Evolutionary conservation across 2,329 filamentous ascomycete genomes (phyloP).

Genomic region (Trichoderma harzianum): DNA sequence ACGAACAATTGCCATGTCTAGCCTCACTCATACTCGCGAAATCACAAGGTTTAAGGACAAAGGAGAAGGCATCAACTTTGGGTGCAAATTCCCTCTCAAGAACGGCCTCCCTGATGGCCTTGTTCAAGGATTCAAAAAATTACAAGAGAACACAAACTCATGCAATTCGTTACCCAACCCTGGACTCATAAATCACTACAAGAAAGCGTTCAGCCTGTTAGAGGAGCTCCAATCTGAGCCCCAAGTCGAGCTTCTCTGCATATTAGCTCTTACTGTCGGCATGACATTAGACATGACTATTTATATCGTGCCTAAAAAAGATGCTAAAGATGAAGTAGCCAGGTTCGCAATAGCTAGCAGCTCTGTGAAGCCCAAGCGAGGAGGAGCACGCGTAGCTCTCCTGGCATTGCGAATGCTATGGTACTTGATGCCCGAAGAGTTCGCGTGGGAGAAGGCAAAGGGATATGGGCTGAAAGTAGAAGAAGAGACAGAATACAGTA

Average conservation of each 20-base stretch:
- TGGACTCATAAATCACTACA: neutral
- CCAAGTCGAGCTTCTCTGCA: neutral
- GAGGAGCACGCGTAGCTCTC: neutral
- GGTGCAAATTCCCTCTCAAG: neutral
- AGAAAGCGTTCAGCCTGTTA: neutral
- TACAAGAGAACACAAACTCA: neutral
- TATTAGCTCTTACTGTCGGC: neutral
- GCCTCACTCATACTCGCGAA: neutral
- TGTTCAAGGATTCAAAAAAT: neutral
- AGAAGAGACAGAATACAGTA: neutral
- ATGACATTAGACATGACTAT: neutral
- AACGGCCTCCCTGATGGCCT: neutral
- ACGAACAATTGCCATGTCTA: neutral
- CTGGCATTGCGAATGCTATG: neutral
- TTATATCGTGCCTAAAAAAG: neutral
- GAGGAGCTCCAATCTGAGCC: neutral
- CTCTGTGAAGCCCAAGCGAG: neutral
- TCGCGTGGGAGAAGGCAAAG: neutral
- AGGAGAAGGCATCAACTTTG: neutral
- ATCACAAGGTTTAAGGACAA: neutral
- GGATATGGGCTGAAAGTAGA: neutral
- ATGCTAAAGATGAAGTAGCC: neutral
- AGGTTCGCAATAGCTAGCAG: neutral
- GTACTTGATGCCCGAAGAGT: neutral
- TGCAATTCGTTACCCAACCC: neutral